Conservation (phyloP, 1,139 yeast genomes). For the Candida neerlandica region DNA sequence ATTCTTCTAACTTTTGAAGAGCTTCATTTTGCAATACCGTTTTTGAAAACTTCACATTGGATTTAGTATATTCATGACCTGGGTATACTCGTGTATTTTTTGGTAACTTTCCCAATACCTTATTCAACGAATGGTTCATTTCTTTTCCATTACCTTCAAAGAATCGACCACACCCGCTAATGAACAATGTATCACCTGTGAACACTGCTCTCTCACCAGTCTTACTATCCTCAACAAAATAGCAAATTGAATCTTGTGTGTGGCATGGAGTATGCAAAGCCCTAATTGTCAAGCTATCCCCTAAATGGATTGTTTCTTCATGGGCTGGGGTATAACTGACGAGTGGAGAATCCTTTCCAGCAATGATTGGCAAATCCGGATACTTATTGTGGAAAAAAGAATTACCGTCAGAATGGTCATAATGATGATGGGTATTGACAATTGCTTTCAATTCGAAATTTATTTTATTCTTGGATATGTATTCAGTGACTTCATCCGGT, state of each 20-base stretch:
- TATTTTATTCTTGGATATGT: conserved; percentile 27
- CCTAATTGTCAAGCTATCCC: conserved; percentile 63
- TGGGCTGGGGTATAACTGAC: conserved; percentile 72
- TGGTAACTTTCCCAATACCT: conserved; percentile 62
- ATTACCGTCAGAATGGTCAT: conserved; percentile 94
- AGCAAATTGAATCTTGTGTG: conserved; percentile 93
- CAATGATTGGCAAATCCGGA: conserved; percentile 72
- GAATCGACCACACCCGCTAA: conserved; percentile 94
- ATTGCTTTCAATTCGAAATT: conserved; percentile 61
- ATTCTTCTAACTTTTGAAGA: conserved; percentile 55
- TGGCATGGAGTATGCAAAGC: conserved; percentile 98
- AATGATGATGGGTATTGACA: conserved; percentile 94
- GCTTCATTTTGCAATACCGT: conserved; percentile 61
- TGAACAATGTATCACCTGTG: conserved; percentile 94
- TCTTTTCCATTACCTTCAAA: conserved; percentile 87
- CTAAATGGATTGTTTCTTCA: conserved; percentile 61
- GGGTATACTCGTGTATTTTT: conserved; percentile 75
- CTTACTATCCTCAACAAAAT: conserved; percentile 63
- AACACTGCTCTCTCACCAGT: conserved; percentile 75
- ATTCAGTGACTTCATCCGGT: conserved; percentile 54
- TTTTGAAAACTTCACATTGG: conserved; percentile 76
- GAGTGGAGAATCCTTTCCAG: conserved; percentile 76
- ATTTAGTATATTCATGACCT: conserved; percentile 93
- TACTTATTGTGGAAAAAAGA: conserved; percentile 40
- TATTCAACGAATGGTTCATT: conserved; percentile 73